These are phyloP conservation scores for Creolimax fragrantissima DNA, from an alignment of 78 protist genomes.

Conservation along the genomic window DNA sequence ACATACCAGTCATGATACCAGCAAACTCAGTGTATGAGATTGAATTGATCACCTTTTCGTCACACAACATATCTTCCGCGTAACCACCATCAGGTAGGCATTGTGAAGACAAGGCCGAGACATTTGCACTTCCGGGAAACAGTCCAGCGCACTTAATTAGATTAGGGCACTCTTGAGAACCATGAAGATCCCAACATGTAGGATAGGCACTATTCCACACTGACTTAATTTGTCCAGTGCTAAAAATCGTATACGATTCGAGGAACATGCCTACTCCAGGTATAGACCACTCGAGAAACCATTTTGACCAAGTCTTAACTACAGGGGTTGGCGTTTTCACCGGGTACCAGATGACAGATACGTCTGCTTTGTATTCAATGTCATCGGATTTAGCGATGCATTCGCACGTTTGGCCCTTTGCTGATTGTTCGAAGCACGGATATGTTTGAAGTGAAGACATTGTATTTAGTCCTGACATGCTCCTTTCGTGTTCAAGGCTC, in stretches of 20 bases:
- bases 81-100: not conserved
- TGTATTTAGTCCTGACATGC: too few species aligned
- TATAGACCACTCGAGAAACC: not conserved
- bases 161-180: not conserved
- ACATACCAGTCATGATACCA: not conserved
- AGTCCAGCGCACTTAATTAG: too few species aligned
- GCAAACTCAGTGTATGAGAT: slow-evolving; percentile 13
- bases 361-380: too few species aligned
- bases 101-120: not conserved
- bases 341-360: too few species aligned
- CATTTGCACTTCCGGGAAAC: too few species aligned
- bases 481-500: too few species aligned
- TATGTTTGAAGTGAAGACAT: too few species aligned
- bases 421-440: too few species aligned
- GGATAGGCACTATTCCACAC: not conserved
- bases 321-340: too few species aligned
- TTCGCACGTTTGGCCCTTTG: too few species aligned
- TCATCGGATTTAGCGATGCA: too few species aligned
- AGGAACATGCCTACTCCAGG: not conserved
- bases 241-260: not conserved
- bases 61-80: not conserved
- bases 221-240: not conserved
- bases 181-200: not conserved
- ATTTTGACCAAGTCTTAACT: not conserved
- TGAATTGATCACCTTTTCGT: not conserved